Base-by-base conservation (phyloP, 2,329 filamentous ascomycete species). In the Corniculantispora saksenae region DNA sequence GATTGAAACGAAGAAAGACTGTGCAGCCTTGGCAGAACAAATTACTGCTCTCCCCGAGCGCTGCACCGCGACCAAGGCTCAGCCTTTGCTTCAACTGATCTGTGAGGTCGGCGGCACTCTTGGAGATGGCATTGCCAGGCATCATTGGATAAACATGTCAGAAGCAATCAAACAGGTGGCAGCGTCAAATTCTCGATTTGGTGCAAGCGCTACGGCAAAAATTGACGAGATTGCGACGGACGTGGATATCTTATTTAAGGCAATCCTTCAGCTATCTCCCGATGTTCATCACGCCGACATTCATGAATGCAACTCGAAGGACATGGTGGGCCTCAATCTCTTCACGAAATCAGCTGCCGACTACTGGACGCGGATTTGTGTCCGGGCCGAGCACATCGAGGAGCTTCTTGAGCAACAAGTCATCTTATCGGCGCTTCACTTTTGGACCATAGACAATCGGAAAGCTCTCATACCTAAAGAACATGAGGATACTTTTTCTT, bases 361-460 rank as follows among this genome's bases (percentile, higher is more conserved):
- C 38, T 13, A 43, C 10, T 43, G 38, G 38, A 13, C 12, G 17
- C 38, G 17, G 17, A 43, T 43, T 3, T 13, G 4, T 43, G 5
- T 4, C 3, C 9, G 38, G 17, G 12, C 3, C 4, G 4, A 7
- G 38, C 38, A 43, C 8, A 13, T 43, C 38, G 38, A 43, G 17
- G 17, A 43, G 12, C 17, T 43, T 13, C 12, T 15, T 13, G 38
- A 43, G 17, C 12, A 43, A 43, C 38, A 43, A 13, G 17, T 13
- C 12, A 19, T 43, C 3, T 43, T 43, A 13, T 43, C 38, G 17
- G 17, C 38, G 10, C 17, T 43, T 7, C 38, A 43, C 12, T 43
- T 7, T 13, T 43, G 38, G 38, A 43, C 38, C 38, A 43, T 70
- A 67, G 68, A 70, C 66, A 1, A 12, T 63, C 9, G 38, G 17